Evolutionary conservation across 495 filamentous ascomycete genomes (phyloP), one percentile per base, ranked within the genome.

Genomic region (Penicillium cataractarum): DNA sequence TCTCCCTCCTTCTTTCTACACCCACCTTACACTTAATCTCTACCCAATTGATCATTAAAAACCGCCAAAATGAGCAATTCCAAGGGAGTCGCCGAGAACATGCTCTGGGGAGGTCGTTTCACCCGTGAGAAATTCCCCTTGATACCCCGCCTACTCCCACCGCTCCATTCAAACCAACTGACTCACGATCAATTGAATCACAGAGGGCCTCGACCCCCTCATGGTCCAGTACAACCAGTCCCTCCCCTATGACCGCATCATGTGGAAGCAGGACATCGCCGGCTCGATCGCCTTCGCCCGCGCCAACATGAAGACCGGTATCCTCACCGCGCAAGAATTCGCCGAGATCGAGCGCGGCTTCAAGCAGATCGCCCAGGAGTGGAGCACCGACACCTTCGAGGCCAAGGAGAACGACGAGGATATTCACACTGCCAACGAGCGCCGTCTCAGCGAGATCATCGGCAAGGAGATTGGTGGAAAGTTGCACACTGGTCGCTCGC

Each of bases 401-500:
- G 74, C 69, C 61, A 80, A 82, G 72, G 68, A 71, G 64, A 80
- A 82, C 58, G 79, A 82, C 52, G 76, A 82, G 74, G 86, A 89
- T 65, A 96, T 96, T 64, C 93, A 97, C 78, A 97, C 94, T 0
- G 93, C 93, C 58, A 97, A 97, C 70, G 94, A 97, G 83, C 88
- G 93, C 56, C 85, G 93, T 42, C 80, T 98, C 22, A 90, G 90
- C 40, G 95, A 98, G 80, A 83, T 97, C 63, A 91, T 97, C 46
- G 93, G 93, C 66, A 93, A 88, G 71, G 83, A 90, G 3, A 88
- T 92, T 33, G 92, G 88, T 2, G 93, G 94, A 6, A 97, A 97
- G 79, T 84, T 97, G 61, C 94, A 97, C 81, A 97, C 93, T 3
- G 93, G 93, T 35, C 87, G 95, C 24, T 92, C 88, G 68, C 82